phyloP scores from a whole-genome alignment of 805 yeast species.

The Teunomyces funiuensis region DNA sequence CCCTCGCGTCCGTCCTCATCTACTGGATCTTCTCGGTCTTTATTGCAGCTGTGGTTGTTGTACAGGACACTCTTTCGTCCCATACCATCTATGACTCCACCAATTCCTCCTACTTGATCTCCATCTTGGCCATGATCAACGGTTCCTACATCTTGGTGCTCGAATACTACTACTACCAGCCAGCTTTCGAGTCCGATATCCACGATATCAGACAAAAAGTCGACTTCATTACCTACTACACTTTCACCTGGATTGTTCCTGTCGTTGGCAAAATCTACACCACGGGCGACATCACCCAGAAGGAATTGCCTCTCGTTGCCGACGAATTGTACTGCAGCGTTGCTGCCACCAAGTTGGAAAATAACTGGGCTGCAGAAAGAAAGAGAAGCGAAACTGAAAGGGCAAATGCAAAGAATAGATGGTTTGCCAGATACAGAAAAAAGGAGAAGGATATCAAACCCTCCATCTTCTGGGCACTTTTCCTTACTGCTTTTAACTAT shows the following conservation, averaged over 20 bases:
- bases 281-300: slow-evolving; percentile 20
- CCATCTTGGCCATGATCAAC: slow-evolving; percentile 12
- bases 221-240: slow-evolving; percentile 21
- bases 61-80: slow-evolving; percentile 21
- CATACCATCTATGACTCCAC: slow-evolving; percentile 15
- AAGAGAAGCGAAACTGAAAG: slow-evolving; percentile 10
- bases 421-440: slow-evolving; percentile 4
- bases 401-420: neutral
- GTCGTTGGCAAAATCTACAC: slow-evolving; percentile 23
- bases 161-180: slow-evolving; percentile 20
- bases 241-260: slow-evolving; percentile 30
- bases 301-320: slow-evolving; percentile 16
- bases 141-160: slow-evolving; percentile 14
- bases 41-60: slow-evolving; percentile 10
- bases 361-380: slow-evolving; percentile 23
- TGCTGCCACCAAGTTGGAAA: slow-evolving; percentile 19
- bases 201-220: slow-evolving; percentile 12
- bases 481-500: slow-evolving; percentile 15
- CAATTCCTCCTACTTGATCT: slow-evolving; percentile 7
- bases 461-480: slow-evolving; percentile 21
- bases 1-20: slow-evolving; percentile 22
- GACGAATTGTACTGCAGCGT: slow-evolving; percentile 12
- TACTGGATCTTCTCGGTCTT: slow-evolving; percentile 21
- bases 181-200: slow-evolving; percentile 24
- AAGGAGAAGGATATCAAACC: slow-evolving; percentile 16